These are phyloP conservation scores for Ceratobasidium sp. DNA, from an alignment of 1,284 basidiomycete genomes.

Conservation along the genomic window DNA sequence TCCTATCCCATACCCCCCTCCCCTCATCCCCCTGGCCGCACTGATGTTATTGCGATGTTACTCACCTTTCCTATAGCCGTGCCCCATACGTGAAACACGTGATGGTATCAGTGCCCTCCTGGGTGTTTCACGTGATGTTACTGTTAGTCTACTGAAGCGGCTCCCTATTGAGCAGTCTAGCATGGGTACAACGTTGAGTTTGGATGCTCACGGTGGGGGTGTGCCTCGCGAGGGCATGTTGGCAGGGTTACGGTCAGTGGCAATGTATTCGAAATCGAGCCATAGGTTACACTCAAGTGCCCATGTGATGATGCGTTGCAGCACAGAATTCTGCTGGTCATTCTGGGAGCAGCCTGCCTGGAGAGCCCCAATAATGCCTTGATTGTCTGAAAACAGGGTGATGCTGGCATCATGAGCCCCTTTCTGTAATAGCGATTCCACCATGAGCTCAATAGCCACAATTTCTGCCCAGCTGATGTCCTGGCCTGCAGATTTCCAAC, in stretches of 20 bases:
- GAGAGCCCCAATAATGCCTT: constrained; percentile 55
- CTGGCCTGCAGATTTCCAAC: constrained; percentile 16
- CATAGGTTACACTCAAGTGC: constrained; percentile 38
- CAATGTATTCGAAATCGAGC: constrained; percentile 43
- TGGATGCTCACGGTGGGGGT: too few relatives aligned
- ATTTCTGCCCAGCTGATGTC: constrained; percentile 45
- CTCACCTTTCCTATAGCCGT: too few relatives aligned
- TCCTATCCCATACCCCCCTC: too few relatives aligned
- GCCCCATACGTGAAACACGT: too few relatives aligned
- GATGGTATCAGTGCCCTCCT: too few relatives aligned
- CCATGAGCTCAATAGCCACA: constrained; percentile 53
- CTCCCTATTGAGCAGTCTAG: too few relatives aligned
- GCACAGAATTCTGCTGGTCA: constrained; percentile 51
- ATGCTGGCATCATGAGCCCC: constrained; percentile 46
- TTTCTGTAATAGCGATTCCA: too few relatives aligned
- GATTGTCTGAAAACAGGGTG: constrained; percentile 54
- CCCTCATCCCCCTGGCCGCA: too few relatives aligned
- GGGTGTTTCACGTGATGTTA: too few relatives aligned
- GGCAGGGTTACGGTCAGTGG: constrained; percentile 44
- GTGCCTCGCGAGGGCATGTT: constrained; percentile 45
- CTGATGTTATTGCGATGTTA: too few relatives aligned
- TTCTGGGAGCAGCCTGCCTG: constrained; percentile 52
- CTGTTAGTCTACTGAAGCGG: too few relatives aligned
- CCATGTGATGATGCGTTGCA: constrained; percentile 48
- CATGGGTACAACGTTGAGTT: too few relatives aligned